A percentile compares a stretch with the other conserved stretches of the same genome.
phyloP scores from a whole-genome alignment of 2,329 filamentous ascomycete genomes.

The Tolypocladium inflatum region DNA sequence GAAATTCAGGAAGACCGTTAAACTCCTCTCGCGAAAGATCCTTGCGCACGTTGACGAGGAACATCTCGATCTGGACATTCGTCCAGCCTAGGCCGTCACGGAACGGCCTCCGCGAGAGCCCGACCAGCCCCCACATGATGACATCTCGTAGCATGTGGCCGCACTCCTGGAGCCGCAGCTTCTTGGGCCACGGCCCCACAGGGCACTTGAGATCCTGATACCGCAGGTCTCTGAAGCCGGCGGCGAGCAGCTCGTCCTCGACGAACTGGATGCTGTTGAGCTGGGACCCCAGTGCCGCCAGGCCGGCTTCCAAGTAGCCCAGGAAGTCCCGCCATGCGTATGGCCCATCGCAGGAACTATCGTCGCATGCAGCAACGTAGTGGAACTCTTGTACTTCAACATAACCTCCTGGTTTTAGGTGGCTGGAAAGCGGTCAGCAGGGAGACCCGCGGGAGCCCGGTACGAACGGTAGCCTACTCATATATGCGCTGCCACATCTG shows the following conservation, averaged over 20 bases:
- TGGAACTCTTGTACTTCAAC: constrained; percentile 40
- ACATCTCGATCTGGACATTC: constrained; percentile 30
- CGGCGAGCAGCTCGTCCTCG: constrained; percentile 22
- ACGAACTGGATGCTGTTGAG: constrained; percentile 28
- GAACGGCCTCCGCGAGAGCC: constrained; percentile 27
- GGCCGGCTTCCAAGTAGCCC: constrained; percentile 27
- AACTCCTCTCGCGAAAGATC: constrained; percentile 19
- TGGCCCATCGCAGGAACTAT: constrained; percentile 29
- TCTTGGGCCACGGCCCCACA: constrained; percentile 37
- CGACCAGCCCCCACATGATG: constrained; percentile 28
- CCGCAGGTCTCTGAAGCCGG: constrained; percentile 32
- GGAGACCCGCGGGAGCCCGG: neutral
- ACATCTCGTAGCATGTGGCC: constrained; percentile 35
- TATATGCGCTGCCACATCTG: constrained; percentile 32
- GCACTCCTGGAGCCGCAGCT: constrained; percentile 30
- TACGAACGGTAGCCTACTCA: constrained; percentile 19
- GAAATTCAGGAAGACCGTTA: constrained; percentile 22
- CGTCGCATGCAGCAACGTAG: constrained; percentile 32
- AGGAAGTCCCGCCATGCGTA: constrained; percentile 39
- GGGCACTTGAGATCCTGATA: constrained; percentile 36
- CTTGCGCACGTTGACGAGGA: constrained; percentile 31
- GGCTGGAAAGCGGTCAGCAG: constrained; percentile 19
- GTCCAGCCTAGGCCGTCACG: constrained; percentile 31
- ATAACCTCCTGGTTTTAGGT: constrained; percentile 42
- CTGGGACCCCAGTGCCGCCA: constrained; percentile 31